phyloP scores from a whole-genome alignment of 2,329 filamentous ascomycete species.

The Aspergillus neotritici region DNA sequence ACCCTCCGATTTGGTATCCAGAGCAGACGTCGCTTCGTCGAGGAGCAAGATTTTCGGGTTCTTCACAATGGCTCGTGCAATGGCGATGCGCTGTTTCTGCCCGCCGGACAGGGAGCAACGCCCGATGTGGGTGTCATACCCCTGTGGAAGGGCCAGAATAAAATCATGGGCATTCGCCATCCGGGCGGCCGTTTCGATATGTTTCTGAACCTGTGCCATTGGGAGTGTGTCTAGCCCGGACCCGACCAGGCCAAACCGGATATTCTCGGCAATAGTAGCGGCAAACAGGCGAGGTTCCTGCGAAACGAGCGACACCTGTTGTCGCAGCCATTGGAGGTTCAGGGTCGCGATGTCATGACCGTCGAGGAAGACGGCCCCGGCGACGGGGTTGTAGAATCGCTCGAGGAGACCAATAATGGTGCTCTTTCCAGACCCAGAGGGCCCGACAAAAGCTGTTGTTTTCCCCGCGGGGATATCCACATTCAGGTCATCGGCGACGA shows the following conservation, averaged over 20 bases:
- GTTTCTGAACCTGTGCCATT: slow-evolving; percentile 44
- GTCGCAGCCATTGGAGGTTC: slow-evolving; percentile 56
- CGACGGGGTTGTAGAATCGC: slow-evolving; percentile 53
- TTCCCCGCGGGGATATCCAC: slow-evolving; percentile 44
- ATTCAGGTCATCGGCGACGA: slow-evolving; percentile 40
- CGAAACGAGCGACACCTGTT: slow-evolving; percentile 70
- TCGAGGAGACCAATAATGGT: slow-evolving; percentile 49
- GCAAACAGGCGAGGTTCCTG: slow-evolving; percentile 82
- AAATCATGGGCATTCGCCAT: slow-evolving; percentile 68
- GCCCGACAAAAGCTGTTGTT: slow-evolving; percentile 54
- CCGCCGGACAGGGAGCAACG: slow-evolving; percentile 12
- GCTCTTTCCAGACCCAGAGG: slow-evolving; percentile 42
- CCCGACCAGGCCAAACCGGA: slow-evolving; percentile 54
- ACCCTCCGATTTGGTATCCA: slow-evolving; percentile 81
- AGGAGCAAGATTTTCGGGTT: slow-evolving; percentile 78
- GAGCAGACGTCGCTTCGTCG: slow-evolving; percentile 80
- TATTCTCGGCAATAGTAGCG: slow-evolving; percentile 77
- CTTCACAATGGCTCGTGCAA: slow-evolving; percentile 71
- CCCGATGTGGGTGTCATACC: slow-evolving; percentile 15
- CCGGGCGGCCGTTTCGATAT: slow-evolving; percentile 16
- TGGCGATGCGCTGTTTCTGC: slow-evolving; percentile 77
- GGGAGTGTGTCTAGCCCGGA: slow-evolving; percentile 60
- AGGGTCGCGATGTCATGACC: slow-evolving; percentile 67
- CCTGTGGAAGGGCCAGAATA: slow-evolving; percentile 65
- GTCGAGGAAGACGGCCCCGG: slow-evolving; percentile 55